phyloP scores from a whole-genome alignment of 345 rosid genomes.

The Linum lewisii region DNA sequence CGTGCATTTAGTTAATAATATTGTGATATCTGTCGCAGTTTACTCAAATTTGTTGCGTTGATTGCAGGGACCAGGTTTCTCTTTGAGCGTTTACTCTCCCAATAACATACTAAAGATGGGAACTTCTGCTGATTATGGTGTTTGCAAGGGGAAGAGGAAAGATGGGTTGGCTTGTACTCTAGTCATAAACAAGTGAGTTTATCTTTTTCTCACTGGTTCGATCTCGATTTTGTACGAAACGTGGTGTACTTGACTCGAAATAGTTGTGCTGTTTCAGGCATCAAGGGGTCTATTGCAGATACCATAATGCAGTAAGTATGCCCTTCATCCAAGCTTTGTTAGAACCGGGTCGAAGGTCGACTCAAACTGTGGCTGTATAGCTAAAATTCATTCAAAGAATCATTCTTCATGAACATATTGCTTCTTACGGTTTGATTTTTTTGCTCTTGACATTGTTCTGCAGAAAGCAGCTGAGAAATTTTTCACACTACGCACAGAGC shows the following conservation, averaged over 20 bases:
- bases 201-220: background rate
- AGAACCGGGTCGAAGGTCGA: no score
- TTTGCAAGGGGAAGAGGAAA: conserved; percentile 67
- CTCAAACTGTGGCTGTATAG: no score
- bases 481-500: conserved; percentile 50
- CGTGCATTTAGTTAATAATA: no score
- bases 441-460: conserved; percentile 5
- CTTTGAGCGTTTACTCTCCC: conserved; percentile 55
- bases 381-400: no score
- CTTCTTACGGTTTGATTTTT: background rate
- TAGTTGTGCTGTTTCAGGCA: conserved; percentile 38
- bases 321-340: no score
- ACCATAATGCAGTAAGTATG: conserved; percentile 38
- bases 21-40: conserved; percentile 27
- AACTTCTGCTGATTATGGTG: conserved; percentile 74
- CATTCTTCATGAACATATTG: background rate
- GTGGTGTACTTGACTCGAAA: background rate
- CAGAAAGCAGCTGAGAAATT: conserved; percentile 68
- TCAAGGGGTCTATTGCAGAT: conserved; percentile 56
- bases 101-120: conserved; percentile 73
- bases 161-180: conserved; percentile 67
- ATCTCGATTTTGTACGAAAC: background rate
- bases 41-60: conserved; percentile 2
- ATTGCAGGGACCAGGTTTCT: conserved; percentile 59
- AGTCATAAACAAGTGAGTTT: conserved; percentile 63